Evolutionary conservation across 2,329 filamentous ascomycete genomes (phyloP), one percentile per base, ranked within the genome.

Genomic region (Neonectria sp.): DNA sequence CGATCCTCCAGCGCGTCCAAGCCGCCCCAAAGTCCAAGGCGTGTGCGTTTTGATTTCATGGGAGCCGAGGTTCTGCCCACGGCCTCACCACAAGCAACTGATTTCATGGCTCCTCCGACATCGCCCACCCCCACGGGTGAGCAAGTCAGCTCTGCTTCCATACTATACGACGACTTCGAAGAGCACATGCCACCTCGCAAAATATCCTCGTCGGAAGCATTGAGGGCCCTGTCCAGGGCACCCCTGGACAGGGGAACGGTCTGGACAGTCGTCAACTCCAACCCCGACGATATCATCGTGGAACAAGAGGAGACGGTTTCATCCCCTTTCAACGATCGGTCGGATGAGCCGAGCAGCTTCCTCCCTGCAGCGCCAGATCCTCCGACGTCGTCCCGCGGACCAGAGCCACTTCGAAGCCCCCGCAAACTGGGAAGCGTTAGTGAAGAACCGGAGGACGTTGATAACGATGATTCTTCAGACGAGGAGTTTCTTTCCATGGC

Each of bases 21-120:
- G 56, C 83, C 85, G 60, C 80, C 79, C 6, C 82, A 83, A 49
- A 90, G 88, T 73, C 88, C 88, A n/a, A 85, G 89, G 33, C 84
- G 88, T 66, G 90, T 91, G 63, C 88, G 90, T 55, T 91, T 91
- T 69, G 86, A 90, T 43, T 86, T 91, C 52, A 85, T 85, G 75
- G 89, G 89, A 60, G 81, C 85, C 69, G 88, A 91, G 73, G 88
- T 92, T 40, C 79, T 90, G 64, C 88, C 89, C 24, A 90, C 89
- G 52, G 81, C 85, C 29, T 90, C 88, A 25, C 89, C 89, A 53
- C 82, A 84, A 68, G 69, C 77, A 62, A 71, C 80, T 62, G 77
- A 80, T 67, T 71, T 78, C 74, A 72, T 79, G 59, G 68, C 72
- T 46, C 75, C 74, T 8, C 68, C 77, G 58, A 57, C 73, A 25